Conservation (phyloP, 2,329 filamentous ascomycete genomes). For the Volutella citrinella region DNA sequence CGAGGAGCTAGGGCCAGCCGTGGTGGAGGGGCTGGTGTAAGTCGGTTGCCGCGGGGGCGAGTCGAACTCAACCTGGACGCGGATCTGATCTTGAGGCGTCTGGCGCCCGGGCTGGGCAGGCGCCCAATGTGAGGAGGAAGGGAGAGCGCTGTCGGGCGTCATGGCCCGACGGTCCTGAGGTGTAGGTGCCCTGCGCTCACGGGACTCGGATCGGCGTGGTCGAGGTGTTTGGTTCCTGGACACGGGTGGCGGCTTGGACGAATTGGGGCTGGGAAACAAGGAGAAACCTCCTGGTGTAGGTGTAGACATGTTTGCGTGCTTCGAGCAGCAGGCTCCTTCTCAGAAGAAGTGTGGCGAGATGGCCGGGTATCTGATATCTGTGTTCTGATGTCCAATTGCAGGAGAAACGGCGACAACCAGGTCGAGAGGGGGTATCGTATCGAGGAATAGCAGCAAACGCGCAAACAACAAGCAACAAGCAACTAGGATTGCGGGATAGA, state of each 20-base stretch:
- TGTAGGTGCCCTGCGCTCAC: constrained; percentile 34
- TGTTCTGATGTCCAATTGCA: too few species aligned
- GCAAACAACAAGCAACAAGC: too few species aligned
- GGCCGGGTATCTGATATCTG: constrained; percentile 12
- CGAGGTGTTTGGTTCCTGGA: constrained; percentile 40
- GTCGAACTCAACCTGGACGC: constrained; percentile 32
- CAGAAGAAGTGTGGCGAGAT: constrained; percentile 17
- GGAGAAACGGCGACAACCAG: too few species aligned
- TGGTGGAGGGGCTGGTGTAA: too few species aligned
- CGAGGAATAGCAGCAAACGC: constrained; percentile 2
- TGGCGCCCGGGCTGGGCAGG: constrained; percentile 27
- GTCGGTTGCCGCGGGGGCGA: constrained; percentile 24
- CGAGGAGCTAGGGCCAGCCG: constrained; percentile 24
- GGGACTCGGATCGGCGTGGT: constrained; percentile 35
- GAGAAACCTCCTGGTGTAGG: constrained; percentile 50
- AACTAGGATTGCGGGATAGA: constrained; percentile 8
- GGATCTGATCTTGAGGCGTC: constrained; percentile 30
- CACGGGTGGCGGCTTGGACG: constrained; percentile 28
- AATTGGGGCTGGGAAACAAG: constrained; percentile 52
- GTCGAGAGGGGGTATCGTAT: constrained; percentile 17
- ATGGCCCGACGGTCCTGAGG: too few species aligned
- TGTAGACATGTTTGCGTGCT: constrained; percentile 34
- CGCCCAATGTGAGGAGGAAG: background rate
- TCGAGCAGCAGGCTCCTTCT: constrained; percentile 25
- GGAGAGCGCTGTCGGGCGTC: too few species aligned